These are phyloP conservation scores for Zygosaccharomyces bisporus DNA, from an alignment of 805 yeast species.

Conservation along the genomic window DNA sequence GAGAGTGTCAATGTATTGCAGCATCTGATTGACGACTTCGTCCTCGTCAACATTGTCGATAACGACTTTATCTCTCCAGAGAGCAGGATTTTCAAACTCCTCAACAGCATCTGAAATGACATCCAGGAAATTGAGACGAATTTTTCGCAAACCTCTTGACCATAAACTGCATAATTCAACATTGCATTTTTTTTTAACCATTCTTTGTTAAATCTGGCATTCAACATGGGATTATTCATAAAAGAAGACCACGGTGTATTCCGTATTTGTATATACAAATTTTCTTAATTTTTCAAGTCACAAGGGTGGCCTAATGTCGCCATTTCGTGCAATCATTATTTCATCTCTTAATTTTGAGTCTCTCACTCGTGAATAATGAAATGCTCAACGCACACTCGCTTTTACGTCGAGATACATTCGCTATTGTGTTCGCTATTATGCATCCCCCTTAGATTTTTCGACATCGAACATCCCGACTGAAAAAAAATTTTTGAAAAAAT, in stretches of 20 bases:
- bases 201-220: conserved; percentile 22
- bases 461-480: not conserved
- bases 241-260: not conserved
- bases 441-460: not conserved
- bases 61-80: conserved; percentile 64
- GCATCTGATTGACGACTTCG: conserved; percentile 49
- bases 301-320: not conserved
- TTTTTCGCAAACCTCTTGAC: conserved; percentile 49
- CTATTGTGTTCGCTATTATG: too few relatives aligned
- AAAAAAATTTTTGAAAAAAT: not conserved
- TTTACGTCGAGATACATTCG: too few relatives aligned
- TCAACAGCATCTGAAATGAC: conserved; percentile 25
- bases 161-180: conserved; percentile 12
- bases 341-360: not conserved
- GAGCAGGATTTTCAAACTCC: conserved; percentile 53
- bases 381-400: too few relatives aligned
- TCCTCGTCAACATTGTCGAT: conserved; percentile 84
- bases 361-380: not conserved
- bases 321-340: not conserved
- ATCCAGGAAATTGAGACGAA: conserved; percentile 47
- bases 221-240: conserved; percentile 24
- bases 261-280: conserved; percentile 5
- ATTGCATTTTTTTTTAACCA: conserved; percentile 14
- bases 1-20: conserved; percentile 27
- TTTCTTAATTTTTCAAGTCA: not conserved